Percentiles rank a stretch among this genome's conserved stretches.
Conservation (phyloP, 176 grass and related monocot species). For the Musa schizocarpa region DNA sequence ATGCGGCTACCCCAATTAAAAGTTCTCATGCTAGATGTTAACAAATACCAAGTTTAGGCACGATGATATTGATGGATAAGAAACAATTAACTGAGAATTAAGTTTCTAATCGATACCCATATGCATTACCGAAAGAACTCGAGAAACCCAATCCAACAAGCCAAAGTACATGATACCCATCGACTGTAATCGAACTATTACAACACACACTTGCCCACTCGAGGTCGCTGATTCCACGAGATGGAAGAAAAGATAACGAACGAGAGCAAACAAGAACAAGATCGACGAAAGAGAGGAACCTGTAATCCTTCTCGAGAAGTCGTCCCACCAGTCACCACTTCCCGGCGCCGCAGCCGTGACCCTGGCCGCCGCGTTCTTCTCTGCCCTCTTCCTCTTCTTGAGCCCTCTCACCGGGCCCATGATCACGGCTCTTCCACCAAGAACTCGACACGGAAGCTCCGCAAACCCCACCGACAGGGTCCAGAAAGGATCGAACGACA, state of each 20-base stretch:
- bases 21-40: neutral
- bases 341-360: neutral
- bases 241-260: neutral
- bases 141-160: neutral
- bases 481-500: neutral
- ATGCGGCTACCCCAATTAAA: neutral
- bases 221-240: neutral
- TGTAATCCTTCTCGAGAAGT: neutral
- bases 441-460: neutral
- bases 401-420: neutral
- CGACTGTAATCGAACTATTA: neutral
- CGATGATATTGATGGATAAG: neutral
- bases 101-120: neutral
- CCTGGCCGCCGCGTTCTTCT: neutral
- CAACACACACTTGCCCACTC: neutral
- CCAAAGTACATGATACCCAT: neutral
- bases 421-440: neutral
- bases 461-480: neutral
- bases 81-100: neutral
- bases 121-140: neutral
- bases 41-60: neutral
- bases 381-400: conserved; percentile 7
- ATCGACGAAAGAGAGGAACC: neutral
- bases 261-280: neutral
- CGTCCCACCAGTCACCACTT: conserved; percentile 6